Base-by-base conservation (phyloP, 805 yeast genomes). In the Saturnispora ahearnii region DNA sequence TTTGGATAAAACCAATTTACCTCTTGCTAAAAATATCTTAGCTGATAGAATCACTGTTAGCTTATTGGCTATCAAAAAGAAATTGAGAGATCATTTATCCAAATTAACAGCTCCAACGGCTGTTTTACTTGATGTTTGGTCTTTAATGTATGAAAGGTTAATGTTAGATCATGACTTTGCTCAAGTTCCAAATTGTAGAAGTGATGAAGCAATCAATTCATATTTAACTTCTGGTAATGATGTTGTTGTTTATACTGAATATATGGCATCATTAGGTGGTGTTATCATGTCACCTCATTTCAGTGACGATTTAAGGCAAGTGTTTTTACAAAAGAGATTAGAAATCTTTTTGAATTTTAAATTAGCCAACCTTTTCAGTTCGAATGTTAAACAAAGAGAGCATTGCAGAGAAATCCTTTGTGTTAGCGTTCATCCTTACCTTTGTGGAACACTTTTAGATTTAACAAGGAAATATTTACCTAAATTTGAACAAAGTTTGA, bases 51-150 rank as follows among this genome's bases (percentile, higher is more conserved):
- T 81, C 1, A 76, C 83, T 38, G 79, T 86, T 0, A 90, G 93
- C 29, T 73, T 81, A 21, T 81, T 83, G 29, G 89, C 95, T 0
- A 71, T 84, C 33, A 89, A 85, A 59, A 84, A 84, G 60, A 76
- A 79, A 51, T 65, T 84, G 47, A 72, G 85, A 60, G 74, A 67
- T 41, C 68, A 64, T 46, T 57, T 72, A 8, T 55, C 63, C 34
- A 47, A 53, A 26, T 33, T 65, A 21, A 56, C 48, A 18, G 64
- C 53, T 51, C 79, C 68, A 52, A 72, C 67, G 45, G 66, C 53
- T 9, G 71, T 76, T 3, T 59, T 75, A 30, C 52, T 72, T 3
- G 64, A 62, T 13, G 68, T 69, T 5, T 76, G 77, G 78, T 56
- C 59, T 3, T 53, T 68, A 34, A 73, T 81, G 51, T 80, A 73